These are phyloP conservation scores for Rhodotorula diobovata DNA, from an alignment of 768 basidiomycete species.

Conservation along the genomic window DNA sequence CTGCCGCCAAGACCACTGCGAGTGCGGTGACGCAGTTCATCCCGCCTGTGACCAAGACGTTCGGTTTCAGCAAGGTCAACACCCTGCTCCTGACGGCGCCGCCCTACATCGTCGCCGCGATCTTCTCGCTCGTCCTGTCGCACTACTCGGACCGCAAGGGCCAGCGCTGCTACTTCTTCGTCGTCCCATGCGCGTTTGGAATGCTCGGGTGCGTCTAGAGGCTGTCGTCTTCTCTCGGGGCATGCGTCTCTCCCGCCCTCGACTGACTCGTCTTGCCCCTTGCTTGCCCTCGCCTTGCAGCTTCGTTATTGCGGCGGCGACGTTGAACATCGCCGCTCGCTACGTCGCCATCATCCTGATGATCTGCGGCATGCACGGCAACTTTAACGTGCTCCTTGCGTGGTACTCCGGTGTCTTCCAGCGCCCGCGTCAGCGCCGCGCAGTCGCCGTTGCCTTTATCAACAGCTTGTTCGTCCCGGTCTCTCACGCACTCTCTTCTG, in stretches of 20 bases:
- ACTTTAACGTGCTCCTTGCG: slow-evolving; percentile 41
- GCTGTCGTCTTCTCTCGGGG: too few relatives aligned
- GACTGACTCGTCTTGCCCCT: too few relatives aligned
- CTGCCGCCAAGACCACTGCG: too few relatives aligned
- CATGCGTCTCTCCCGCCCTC: too few relatives aligned
- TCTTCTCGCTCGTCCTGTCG: slow-evolving; percentile 38
- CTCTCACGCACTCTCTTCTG: too few relatives aligned
- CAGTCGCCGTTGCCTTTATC: slow-evolving; percentile 24
- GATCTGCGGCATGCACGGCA: slow-evolving; percentile 36
- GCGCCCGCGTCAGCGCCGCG: slow-evolving; percentile 42
- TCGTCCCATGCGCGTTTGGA: slow-evolving; percentile 35
- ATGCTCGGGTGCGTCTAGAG: slow-evolving; percentile 17
- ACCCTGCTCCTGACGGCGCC: slow-evolving; percentile 42
- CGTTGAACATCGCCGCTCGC: slow-evolving; percentile 32
- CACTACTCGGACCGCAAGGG: slow-evolving; percentile 37
- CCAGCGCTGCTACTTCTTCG: slow-evolving; percentile 40
- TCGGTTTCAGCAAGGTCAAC: slow-evolving; percentile 28
- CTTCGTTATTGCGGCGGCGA: slow-evolving; percentile 38
- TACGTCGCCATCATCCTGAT: slow-evolving; percentile 43
- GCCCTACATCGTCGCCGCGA: slow-evolving; percentile 43
- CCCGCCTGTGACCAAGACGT: slow-evolving; percentile 35
- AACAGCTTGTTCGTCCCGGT: background rate
- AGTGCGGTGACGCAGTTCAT: too few relatives aligned
- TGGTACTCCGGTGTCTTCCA: slow-evolving; percentile 42
- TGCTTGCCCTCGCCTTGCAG: background rate